Base-by-base conservation (phyloP, 2,329 filamentous ascomycete species). In the Epichloe sylvatica region DNA sequence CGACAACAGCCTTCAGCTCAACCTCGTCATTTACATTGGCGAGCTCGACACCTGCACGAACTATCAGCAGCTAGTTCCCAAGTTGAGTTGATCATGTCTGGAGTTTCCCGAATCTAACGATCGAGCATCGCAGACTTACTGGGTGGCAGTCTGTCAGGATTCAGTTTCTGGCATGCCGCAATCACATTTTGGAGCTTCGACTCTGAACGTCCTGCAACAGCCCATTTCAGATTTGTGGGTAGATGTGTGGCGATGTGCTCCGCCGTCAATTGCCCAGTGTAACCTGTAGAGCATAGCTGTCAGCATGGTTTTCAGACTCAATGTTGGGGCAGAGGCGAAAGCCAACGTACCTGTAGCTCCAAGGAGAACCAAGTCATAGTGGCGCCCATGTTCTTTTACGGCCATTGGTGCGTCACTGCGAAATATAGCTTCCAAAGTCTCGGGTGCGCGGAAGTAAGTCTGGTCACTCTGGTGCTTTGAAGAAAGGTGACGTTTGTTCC, bases 141-240 rank as follows among this genome's bases (percentile, higher is more conserved):
- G 60, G 89, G 88, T 48, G 78, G 75, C 36, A 70, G 61, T 48
- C 90, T 81, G 63, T 94, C 81, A 2, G 81, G 72, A 61, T 85
- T 85, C 51, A 84, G 59, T 50, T 68, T 62, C 58, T 80, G 80
- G 62, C 90, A 75, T 49, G 86, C 79, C 47, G 80, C 70, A 7
- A 81, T 78, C 11, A 96, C 66, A 39, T 69, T 67, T 56, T 84
- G 76, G 4, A 97, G 75, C 65, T 95, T 95, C 45, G 73, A 70
- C 45, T 75, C 70, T n/a, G 86, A 90, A 25, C 90, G 84, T 33
- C 90, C 90, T 43, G 88, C 86, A 49, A 96, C 72, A 13, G 87
- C 90, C 90, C 90, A 96, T 70, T 80, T 88, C 53, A 94, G 65
- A 62, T 87, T 78, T 17, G 84, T 86, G 0, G 89, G 84, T 1